phyloP scores from a whole-genome alignment of 1,139 yeast species.

The Scheffersomyces titani region DNA sequence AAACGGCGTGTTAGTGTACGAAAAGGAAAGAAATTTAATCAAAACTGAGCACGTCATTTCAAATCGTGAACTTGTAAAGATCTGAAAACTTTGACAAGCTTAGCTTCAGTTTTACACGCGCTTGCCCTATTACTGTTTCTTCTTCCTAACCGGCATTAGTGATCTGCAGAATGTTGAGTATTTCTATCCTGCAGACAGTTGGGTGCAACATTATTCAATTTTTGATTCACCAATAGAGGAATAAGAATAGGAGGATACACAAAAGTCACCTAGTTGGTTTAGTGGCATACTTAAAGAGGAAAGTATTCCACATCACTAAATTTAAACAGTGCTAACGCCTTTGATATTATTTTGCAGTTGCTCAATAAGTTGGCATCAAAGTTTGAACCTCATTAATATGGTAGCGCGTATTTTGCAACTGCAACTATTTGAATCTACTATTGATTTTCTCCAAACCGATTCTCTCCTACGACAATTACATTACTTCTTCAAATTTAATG shows the following conservation, averaged over 20 bases:
- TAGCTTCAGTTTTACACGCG: not conserved
- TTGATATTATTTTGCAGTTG: too few species aligned
- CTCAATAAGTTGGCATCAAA: too few species aligned
- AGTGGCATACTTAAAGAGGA: too few species aligned
- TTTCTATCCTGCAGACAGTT: not conserved
- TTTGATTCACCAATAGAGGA: not conserved
- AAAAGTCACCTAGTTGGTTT: not conserved
- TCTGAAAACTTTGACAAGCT: not conserved
- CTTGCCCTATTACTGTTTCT: not conserved
- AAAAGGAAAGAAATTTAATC: too few species aligned
- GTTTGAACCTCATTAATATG: too few species aligned
- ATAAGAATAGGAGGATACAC: not conserved
- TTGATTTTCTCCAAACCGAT: too few species aligned
- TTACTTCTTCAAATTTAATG: too few species aligned
- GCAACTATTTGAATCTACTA: too few species aligned
- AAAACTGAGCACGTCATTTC: not conserved
- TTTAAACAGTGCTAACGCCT: too few species aligned
- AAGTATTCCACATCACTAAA: too few species aligned
- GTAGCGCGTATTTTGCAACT: too few species aligned
- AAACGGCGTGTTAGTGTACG: not conserved
- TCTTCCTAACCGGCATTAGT: not conserved
- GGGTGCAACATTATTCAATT: not conserved
- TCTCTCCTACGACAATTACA: too few species aligned
- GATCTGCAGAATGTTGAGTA: not conserved
- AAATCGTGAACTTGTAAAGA: not conserved